Percentiles rank a stretch among this genome's conserved stretches.
phyloP scores from a whole-genome alignment of 2,329 filamentous ascomycete species.

The Pseudogymnoascus sp. region DNA sequence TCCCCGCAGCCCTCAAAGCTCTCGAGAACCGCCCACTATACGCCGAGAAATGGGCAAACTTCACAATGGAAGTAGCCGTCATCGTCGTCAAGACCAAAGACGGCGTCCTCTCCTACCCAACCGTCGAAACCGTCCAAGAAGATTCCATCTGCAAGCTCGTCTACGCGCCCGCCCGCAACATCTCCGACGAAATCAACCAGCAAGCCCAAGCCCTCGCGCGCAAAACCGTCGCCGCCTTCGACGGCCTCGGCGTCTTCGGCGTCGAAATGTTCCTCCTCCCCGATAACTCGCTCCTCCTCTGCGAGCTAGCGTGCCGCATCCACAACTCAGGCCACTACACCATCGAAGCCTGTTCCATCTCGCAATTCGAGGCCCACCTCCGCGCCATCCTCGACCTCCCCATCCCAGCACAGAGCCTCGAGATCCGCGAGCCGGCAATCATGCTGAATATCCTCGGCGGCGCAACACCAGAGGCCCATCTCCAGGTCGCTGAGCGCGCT shows the following conservation, averaged over 20 bases:
- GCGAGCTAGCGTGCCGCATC: constrained; percentile 70
- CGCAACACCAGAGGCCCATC: constrained; percentile 56
- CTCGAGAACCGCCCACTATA: constrained; percentile 70
- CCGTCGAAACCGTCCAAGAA: constrained; percentile 90
- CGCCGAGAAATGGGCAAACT: constrained; percentile 83
- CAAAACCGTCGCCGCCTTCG: constrained; percentile 70
- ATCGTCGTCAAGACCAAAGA: constrained; percentile 92
- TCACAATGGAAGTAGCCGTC: constrained; percentile 80
- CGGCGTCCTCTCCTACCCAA: constrained; percentile 67
- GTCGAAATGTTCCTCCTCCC: constrained; percentile 89
- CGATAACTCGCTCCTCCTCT: constrained; percentile 61
- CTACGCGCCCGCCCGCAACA: constrained; percentile 72
- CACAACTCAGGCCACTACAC: constrained; percentile 96
- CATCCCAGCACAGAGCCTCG: constrained; percentile 41
- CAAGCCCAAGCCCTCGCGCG: constrained; percentile 70
- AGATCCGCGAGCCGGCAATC: constrained; percentile 56
- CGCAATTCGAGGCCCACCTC: constrained; percentile 87
- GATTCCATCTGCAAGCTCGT: constrained; percentile 92
- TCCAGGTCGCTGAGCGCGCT: constrained; percentile 45
- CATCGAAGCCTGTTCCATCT: constrained; percentile 83
- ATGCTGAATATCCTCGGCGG: constrained; percentile 80
- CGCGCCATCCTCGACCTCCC: constrained; percentile 62
- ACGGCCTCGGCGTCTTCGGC: constrained; percentile 88
- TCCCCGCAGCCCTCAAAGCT: constrained; percentile 59
- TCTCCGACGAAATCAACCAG: constrained; percentile 52